A percentile compares a stretch with the other conserved stretches of the same genome.
These are phyloP conservation scores for Prinsepia uniflora DNA, from an alignment of 306 rosid species.

Conservation along the genomic window DNA sequence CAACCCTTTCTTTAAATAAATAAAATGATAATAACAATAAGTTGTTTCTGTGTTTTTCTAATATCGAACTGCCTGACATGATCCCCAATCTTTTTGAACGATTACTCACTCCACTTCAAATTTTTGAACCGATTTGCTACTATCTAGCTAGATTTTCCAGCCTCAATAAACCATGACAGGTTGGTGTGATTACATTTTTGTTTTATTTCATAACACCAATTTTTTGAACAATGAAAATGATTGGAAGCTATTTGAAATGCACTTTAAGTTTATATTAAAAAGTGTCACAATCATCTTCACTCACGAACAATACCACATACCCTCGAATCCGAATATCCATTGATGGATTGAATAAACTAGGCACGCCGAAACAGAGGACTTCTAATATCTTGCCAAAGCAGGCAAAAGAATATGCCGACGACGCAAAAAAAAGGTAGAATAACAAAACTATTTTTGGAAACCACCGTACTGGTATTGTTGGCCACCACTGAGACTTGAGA, in stretches of 20 bases:
- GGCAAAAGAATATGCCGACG: slow-evolving; percentile 34
- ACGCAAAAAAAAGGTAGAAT: slow-evolving; percentile 3
- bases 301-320: slow-evolving; percentile 12
- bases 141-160: too few relatives aligned
- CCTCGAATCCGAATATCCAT: slow-evolving; percentile 18
- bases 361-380: slow-evolving; percentile 34
- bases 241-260: background rate
- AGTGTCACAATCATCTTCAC: background rate
- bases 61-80: too few relatives aligned
- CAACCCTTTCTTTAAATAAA: slow-evolving; percentile 21
- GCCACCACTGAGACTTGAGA: slow-evolving; percentile 50
- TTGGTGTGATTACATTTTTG: background rate
- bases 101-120: too few relatives aligned
- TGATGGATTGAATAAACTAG: slow-evolving; percentile 33
- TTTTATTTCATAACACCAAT: too few relatives aligned
- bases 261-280: background rate
- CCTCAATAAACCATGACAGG: too few relatives aligned
- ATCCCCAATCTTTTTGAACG: background rate
- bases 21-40: slow-evolving; percentile 25
- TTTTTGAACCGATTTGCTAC: too few relatives aligned
- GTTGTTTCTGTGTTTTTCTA: background rate
- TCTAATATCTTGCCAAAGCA: slow-evolving; percentile 23
- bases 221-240: too few relatives aligned
- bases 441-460: slow-evolving; percentile 61
- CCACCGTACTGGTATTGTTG: slow-evolving; percentile 71